Percentiles rank a stretch among this genome's conserved stretches.
Conservation (phyloP, 257 asterid genomes). For the Lavandula angustifolia region DNA sequence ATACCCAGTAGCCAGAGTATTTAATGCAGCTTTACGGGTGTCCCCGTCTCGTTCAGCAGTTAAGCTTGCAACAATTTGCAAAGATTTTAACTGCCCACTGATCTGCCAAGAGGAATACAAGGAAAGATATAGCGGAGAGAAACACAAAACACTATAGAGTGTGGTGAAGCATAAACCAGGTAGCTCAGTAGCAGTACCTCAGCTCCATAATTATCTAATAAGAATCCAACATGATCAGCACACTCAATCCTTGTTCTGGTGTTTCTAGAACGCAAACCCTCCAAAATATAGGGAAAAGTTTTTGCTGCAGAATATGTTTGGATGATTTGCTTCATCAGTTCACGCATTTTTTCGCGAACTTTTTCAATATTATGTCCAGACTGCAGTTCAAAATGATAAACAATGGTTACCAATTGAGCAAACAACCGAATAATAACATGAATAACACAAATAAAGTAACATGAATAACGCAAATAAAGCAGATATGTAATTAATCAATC, state of each 20-base stretch:
- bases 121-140: slow-evolving; percentile 14
- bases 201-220: slow-evolving; percentile 79
- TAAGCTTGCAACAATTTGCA: slow-evolving; percentile 96
- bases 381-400: slow-evolving; percentile 48
- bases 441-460: neutral
- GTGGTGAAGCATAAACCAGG: slow-evolving; percentile 1
- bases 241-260: slow-evolving; percentile 91
- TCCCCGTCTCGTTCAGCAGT: slow-evolving; percentile 99
- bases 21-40: slow-evolving; percentile 88
- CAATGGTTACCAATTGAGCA: slow-evolving; percentile 19
- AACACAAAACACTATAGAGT: neutral
- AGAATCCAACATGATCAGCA: slow-evolving; percentile 91
- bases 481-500: neutral
- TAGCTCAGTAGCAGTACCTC: slow-evolving; percentile 52
- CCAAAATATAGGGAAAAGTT: slow-evolving; percentile 87
- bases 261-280: slow-evolving; percentile 96
- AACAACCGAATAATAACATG: neutral
- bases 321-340: slow-evolving; percentile 75
- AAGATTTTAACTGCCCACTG: slow-evolving; percentile 82
- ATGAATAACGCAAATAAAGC: neutral
- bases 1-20: slow-evolving; percentile 87
- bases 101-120: slow-evolving; percentile 49
- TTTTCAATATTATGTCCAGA: slow-evolving; percentile 96
- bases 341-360: slow-evolving; percentile 94
- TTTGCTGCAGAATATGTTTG: slow-evolving; percentile 80